phyloP scores from a whole-genome alignment of 371 early-diverging fungal species.

The Blakeslea trispora region DNA sequence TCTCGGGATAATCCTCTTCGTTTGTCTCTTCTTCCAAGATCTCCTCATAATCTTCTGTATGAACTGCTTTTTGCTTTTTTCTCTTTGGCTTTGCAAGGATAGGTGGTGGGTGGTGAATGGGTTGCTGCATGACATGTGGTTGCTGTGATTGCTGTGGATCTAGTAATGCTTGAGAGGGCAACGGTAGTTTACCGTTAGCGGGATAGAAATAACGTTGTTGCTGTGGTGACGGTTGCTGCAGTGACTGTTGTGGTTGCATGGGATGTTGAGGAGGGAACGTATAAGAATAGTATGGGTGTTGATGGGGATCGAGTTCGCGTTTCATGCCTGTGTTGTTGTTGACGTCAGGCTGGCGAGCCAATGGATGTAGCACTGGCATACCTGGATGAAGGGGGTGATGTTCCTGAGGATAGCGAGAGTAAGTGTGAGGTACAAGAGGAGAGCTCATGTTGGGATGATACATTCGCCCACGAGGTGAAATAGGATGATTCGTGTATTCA shows the following conservation, averaged over 20 bases:
- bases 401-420: slow-evolving; percentile 15
- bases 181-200: slow-evolving; percentile 19
- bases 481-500: slow-evolving; percentile 12
- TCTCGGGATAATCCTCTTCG: slow-evolving; percentile 49
- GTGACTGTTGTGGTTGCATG: background rate
- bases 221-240: slow-evolving; percentile 7
- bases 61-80: slow-evolving; percentile 27
- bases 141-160: slow-evolving; percentile 15
- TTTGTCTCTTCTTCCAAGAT: slow-evolving; percentile 31
- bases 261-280: slow-evolving; percentile 24
- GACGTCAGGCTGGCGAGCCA: slow-evolving; percentile 26
- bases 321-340: slow-evolving; percentile 11
- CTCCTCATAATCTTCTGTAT: slow-evolving; percentile 26
- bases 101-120: slow-evolving; percentile 14
- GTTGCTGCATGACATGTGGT: background rate
- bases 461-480: slow-evolving; percentile 19
- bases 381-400: slow-evolving; percentile 15
- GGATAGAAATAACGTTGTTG: slow-evolving; percentile 21
- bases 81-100: slow-evolving; percentile 23
- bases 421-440: slow-evolving; percentile 21
- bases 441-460: slow-evolving; percentile 29
- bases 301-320: slow-evolving; percentile 20
- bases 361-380: slow-evolving; percentile 26
- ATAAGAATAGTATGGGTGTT: slow-evolving; percentile 19
- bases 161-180: slow-evolving; percentile 11